Evolutionary conservation across 2,329 filamentous ascomycete species (phyloP).

Genomic region (Cytospora paraplurivora): DNA sequence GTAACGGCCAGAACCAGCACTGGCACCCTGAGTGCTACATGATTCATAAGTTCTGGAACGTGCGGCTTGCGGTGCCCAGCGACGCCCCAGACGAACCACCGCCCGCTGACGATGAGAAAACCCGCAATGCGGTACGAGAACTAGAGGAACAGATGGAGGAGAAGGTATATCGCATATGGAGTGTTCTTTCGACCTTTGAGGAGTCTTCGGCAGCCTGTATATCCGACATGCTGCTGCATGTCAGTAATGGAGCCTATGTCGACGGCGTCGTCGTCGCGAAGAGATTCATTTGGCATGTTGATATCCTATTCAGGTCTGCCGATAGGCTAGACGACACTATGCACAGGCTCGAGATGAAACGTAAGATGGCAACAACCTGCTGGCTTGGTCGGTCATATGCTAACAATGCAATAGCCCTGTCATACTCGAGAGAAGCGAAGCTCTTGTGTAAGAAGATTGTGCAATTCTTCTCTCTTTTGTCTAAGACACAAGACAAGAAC

Average conservation of each 20-base stretch:
- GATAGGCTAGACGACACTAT: conserved; percentile 82
- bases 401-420: conserved; percentile 62
- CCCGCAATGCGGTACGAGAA: conserved; percentile 74
- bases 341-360: conserved; percentile 69
- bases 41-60: conserved; percentile 99
- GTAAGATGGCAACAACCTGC: conserved; percentile 49
- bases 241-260: conserved; percentile 95
- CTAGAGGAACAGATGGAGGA: conserved; percentile 96
- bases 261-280: conserved; percentile 94
- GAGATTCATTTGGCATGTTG: conserved; percentile 94
- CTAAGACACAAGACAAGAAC: conserved; percentile 91
- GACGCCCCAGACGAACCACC: conserved; percentile 48
- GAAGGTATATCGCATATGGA: conserved; percentile 98
- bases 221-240: conserved; percentile 97
- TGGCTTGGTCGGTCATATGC: conserved; percentile 29
- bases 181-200: conserved; percentile 93
- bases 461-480: conserved; percentile 92
- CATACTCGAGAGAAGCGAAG: conserved; percentile 95
- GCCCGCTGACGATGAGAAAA: conserved; percentile 55
- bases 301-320: conserved; percentile 85
- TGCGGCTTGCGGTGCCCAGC: conserved; percentile 71
- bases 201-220: conserved; percentile 98
- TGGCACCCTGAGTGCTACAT: conserved; percentile 99
- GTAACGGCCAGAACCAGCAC: conserved; percentile 96
- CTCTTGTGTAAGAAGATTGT: conserved; percentile 99